phyloP scores from a whole-genome alignment of 2,329 filamentous ascomycete genomes.

The Sclerotinia sclerotiorum region DNA sequence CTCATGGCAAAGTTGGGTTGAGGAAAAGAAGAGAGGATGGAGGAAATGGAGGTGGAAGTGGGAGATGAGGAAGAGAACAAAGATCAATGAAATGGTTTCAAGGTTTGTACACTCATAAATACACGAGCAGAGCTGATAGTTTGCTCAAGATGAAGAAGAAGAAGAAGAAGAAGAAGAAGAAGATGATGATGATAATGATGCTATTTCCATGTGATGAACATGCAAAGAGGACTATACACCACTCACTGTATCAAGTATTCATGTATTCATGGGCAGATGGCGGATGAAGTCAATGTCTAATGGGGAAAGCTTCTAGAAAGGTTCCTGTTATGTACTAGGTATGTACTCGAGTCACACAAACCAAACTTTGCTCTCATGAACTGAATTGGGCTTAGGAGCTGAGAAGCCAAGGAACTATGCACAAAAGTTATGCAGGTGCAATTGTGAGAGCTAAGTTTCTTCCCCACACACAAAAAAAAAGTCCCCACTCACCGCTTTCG shows the following conservation, averaged over 20 bases:
- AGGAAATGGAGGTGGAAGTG: not conserved
- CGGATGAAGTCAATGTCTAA: not conserved
- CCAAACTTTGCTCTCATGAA: too few species aligned
- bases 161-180: too few species aligned
- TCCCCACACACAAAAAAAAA: not conserved
- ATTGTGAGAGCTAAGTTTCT: not conserved
- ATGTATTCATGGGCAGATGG: too few species aligned
- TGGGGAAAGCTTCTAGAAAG: too few species aligned
- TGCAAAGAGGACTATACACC: not conserved
- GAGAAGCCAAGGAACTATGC: not conserved
- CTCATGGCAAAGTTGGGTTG: conserved; percentile 16
- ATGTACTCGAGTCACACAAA: too few species aligned
- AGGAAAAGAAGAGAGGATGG: conserved; percentile 10
- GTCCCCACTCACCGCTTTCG: not conserved
- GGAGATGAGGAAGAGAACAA: not conserved
- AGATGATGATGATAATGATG: not conserved
- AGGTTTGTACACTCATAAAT: not conserved
- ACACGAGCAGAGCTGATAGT: not conserved
- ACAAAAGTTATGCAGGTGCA: not conserved
- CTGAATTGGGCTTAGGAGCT: too few species aligned
- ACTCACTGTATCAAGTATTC: not conserved
- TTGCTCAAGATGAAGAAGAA: not conserved
- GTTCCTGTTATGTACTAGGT: too few species aligned
- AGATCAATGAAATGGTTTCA: not conserved
- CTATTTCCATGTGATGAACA: not conserved